Conservation (phyloP, 2,329 filamentous ascomycete genomes). For the Tolypocladium ophioglossoides region DNA sequence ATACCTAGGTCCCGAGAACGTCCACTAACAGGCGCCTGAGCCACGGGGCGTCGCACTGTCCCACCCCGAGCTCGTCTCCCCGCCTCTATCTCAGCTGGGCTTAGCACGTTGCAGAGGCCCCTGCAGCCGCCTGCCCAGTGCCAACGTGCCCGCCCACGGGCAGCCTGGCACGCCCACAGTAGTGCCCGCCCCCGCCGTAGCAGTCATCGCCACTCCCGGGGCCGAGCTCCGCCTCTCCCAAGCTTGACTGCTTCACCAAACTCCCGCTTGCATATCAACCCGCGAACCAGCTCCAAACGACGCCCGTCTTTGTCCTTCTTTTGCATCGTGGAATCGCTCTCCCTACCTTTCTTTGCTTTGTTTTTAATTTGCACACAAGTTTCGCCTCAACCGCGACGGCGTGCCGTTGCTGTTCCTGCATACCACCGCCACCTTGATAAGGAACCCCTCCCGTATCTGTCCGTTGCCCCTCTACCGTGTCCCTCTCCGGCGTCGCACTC, state of each 20-base stretch:
- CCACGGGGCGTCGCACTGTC: background rate
- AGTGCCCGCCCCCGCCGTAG: background rate
- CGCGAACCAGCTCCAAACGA: background rate
- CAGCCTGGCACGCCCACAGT: too few species aligned
- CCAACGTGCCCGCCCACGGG: background rate
- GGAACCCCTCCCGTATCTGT: conserved; percentile 3
- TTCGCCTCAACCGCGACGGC: background rate
- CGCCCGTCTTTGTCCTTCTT: background rate
- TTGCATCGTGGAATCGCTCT: background rate
- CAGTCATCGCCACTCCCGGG: background rate
- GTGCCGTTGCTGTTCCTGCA: background rate
- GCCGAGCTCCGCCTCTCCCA: background rate
- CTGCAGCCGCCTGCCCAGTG: background rate
- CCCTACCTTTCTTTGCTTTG: background rate
- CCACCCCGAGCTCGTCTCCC: background rate
- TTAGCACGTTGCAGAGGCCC: background rate
- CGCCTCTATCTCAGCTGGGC: background rate
- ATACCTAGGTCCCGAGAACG: background rate
- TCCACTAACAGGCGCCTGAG: background rate
- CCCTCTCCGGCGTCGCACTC: conserved; percentile 1
- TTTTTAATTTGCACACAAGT: background rate
- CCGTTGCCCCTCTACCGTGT: background rate
- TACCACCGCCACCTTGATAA: background rate
- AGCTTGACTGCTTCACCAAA: conserved; percentile 1
- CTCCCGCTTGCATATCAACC: background rate